Evolutionary conservation across 306 rosid species (phyloP), one percentile per base, ranked within the genome.

Genomic region (Prunus mume): DNA sequence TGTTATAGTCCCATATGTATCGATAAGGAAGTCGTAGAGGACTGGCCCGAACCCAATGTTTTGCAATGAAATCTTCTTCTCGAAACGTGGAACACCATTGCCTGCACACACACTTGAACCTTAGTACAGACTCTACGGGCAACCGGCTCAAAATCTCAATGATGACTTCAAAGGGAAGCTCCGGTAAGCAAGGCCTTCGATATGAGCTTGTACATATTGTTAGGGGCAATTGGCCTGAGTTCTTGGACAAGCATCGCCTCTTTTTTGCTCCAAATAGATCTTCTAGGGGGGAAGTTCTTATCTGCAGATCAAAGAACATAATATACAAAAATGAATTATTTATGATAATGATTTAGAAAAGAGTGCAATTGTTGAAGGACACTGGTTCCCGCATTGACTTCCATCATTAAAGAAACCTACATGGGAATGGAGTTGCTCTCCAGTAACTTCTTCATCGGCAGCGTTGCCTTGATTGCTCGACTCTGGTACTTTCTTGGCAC

Each of bases 91-190:
- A 68, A 47, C 24, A 8, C 72, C 72, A 68, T 68, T 68, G 28
- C 47, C n/a, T 47, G 24, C 72, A 68, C 41, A 43, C 71, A 8
- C 72, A 25, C 43, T 47, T 68, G 58, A 68, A 46, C 56, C 20
- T 68, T 14, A 68, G 41, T 55, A 46, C 19, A 24, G 72, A 46
- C 2, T 46, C 20, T 3, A 46, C 57, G n/a, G 72, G 56, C 56
- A 68, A 46, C 57, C 57, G 22, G 32, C 72, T 68, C 57, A 68
- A 47, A 47, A 68, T 68, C 13, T 68, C 72, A 24, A 4, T 25
- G 57, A 47, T 25, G 14, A 47, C 22, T 8, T 47, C 72, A 24
- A 47, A 25, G 22, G 72, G 72, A 24, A 67, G 71, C 34, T 12
- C 71, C 20, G 55, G 32, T 45, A 67, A 9, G 19, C 6, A 4